Base-by-base conservation (phyloP, 495 filamentous ascomycete species). In the Beverwykella pulmonaria region DNA sequence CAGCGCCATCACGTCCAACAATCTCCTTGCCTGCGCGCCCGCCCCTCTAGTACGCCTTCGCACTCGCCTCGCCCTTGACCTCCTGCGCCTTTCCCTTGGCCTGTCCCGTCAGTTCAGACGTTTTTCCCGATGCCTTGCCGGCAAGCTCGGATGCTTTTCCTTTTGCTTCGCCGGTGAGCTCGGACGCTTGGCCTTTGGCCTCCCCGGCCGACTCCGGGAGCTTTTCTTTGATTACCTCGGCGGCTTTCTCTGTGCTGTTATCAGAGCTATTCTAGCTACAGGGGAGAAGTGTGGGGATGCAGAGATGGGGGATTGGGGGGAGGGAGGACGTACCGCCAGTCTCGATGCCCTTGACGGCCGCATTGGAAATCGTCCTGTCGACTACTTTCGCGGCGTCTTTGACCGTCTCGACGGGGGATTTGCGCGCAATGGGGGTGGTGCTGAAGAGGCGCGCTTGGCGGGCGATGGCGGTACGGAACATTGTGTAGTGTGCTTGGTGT, bases 341-440 rank as follows among this genome's bases (percentile, higher is more conserved):
- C 73, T 88, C 80, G 63, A 88, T 87, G 23, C 86, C 86, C 79
- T 84, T 84, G 3, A 87, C 82, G 12, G 81, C 82, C 0, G 75
- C 81, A 73, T 84, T 78, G 1, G 83, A 80, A n/a, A 85, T 76
- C 3, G 74, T 75, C 54, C 80, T 74, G 71, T 88, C 84, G 20
- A 82, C 83, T 53, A 77, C 78, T 76, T 88, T 84, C 20, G 83
- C 68, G 0, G 83, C 81, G 30, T 86, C 83, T 75, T 86, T 87
- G 55, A 80, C 79, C 1, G 77, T 67, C 25, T 86, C 84, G 14
- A 82, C 63, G 34, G 81, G 63, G 26, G 60, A 36, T 65, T 78
- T 78, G 44, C 72, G 71, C 22, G 67, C 65, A 10, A 49, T 62
- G 19, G 55, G 29, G 0, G 73, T 62, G 67, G 75, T 77, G 73